A percentile compares a stretch with the other conserved stretches of the same genome.
These are phyloP conservation scores for Macrophomina pseudophaseolina DNA, from an alignment of 2,329 filamentous ascomycete genomes.

Conservation along the genomic window DNA sequence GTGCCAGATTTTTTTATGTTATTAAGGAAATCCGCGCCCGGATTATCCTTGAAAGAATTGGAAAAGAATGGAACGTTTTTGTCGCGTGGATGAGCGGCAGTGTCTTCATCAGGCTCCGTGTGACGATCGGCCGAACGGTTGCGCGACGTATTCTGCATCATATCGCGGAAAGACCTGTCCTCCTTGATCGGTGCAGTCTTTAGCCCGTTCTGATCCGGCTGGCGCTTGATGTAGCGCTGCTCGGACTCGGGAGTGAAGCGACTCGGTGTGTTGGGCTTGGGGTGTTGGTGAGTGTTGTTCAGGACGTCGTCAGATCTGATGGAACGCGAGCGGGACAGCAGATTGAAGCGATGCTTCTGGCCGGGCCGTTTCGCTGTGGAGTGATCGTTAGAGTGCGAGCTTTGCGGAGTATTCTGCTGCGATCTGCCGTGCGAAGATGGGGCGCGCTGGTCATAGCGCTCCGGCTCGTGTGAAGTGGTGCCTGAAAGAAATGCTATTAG, in stretches of 20 bases:
- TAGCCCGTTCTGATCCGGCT: slow-evolving; percentile 52
- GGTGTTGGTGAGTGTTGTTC: slow-evolving; percentile 37
- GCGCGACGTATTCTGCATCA: slow-evolving; percentile 63
- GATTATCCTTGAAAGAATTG: slow-evolving; percentile 64
- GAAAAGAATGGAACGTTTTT: slow-evolving; percentile 39
- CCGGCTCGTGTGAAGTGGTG: slow-evolving; percentile 24
- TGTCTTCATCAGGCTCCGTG: slow-evolving; percentile 40
- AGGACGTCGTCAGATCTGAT: slow-evolving; percentile 49
- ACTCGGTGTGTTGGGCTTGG: slow-evolving; percentile 37
- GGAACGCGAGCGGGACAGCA: slow-evolving; percentile 50
- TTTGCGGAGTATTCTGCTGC: slow-evolving; percentile 20
- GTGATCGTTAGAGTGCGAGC: slow-evolving; percentile 17
- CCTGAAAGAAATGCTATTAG: slow-evolving; percentile 14
- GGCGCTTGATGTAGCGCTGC: slow-evolving; percentile 37
- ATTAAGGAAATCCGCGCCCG: slow-evolving; percentile 69
- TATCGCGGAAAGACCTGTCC: slow-evolving; percentile 71
- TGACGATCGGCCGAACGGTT: slow-evolving; percentile 76
- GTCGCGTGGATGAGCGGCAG: slow-evolving; percentile 33
- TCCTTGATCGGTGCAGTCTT: slow-evolving; percentile 69
- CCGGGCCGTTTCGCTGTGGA: slow-evolving; percentile 16
- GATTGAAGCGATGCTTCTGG: slow-evolving; percentile 33
- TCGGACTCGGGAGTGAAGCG: slow-evolving; percentile 27
- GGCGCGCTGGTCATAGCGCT: slow-evolving; percentile 26
- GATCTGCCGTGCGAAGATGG: slow-evolving; percentile 21
- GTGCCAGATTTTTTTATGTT: slow-evolving; percentile 75